Conservation (phyloP, 164 flowering plant genomes). For the Vitis cinerea region DNA sequence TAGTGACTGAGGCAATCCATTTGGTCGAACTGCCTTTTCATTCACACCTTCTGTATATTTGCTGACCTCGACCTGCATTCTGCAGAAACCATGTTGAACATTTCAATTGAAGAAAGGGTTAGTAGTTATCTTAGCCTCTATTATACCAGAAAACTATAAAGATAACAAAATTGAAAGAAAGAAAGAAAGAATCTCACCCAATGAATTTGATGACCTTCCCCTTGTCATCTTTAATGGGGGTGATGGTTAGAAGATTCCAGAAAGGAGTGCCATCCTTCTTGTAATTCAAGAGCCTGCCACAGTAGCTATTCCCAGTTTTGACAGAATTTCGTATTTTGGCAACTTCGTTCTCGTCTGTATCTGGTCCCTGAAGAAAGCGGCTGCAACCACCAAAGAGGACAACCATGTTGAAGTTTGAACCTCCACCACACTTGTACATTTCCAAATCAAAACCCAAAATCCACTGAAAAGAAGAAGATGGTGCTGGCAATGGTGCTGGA, state of each 20-base stretch:
- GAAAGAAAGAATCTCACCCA: slow-evolving; percentile 43
- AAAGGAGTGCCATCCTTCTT: slow-evolving; percentile 94
- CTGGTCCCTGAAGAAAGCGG: slow-evolving; percentile 94
- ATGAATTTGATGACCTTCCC: slow-evolving; percentile 84
- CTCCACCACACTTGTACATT: background rate
- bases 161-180: background rate
- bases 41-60: slow-evolving; percentile 86
- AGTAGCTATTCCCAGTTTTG: slow-evolving; percentile 68
- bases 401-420: too few species aligned
- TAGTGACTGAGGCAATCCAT: slow-evolving; percentile 85
- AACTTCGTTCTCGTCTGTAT: slow-evolving; percentile 78
- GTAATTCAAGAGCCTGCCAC: slow-evolving; percentile 90
- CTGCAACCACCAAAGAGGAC: slow-evolving; percentile 38
- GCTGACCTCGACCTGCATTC: slow-evolving; percentile 99
- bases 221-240: slow-evolving; percentile 78
- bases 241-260: slow-evolving; percentile 93
- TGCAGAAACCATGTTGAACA: slow-evolving; percentile 23
- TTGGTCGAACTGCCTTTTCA: slow-evolving; percentile 82
- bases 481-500: too few species aligned
- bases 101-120: background rate
- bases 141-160: background rate
- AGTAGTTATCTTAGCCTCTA: too few species aligned
- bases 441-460: background rate
- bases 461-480: background rate
- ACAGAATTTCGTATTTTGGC: slow-evolving; percentile 69